These are phyloP conservation scores for Arctium minus DNA, from an alignment of 129 eudicot species.

Conservation along the genomic window DNA sequence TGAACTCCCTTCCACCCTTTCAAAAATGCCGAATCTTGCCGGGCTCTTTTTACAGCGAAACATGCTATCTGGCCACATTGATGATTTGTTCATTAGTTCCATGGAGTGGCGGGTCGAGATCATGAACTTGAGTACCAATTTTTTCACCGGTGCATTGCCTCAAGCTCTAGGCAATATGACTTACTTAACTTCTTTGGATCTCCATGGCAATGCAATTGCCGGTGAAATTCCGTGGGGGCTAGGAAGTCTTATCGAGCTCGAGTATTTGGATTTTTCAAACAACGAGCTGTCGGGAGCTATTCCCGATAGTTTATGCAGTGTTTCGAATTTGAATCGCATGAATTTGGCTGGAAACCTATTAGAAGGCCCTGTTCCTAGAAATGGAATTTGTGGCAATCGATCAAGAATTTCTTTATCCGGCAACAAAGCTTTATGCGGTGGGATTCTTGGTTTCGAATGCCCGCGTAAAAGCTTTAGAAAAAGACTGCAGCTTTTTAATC, in stretches of 20 bases:
- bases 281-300: slow-evolving; percentile 52
- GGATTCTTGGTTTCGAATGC: slow-evolving; percentile 45
- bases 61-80: slow-evolving; percentile 42
- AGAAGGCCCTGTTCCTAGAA: slow-evolving; percentile 63
- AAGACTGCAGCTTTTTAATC: slow-evolving; percentile 32
- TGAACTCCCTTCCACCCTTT: slow-evolving; percentile 49
- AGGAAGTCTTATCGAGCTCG: slow-evolving; percentile 51
- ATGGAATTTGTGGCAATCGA: slow-evolving; percentile 48
- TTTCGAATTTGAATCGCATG: slow-evolving; percentile 28
- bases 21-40: slow-evolving; percentile 58
- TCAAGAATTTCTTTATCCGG: slow-evolving; percentile 42
- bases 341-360: slow-evolving; percentile 50
- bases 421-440: slow-evolving; percentile 72
- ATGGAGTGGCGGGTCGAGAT: slow-evolving; percentile 49
- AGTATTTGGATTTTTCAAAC: slow-evolving; percentile 52
- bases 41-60: slow-evolving; percentile 65
- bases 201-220: slow-evolving; percentile 48
- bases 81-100: slow-evolving; percentile 30
- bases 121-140: slow-evolving; percentile 53
- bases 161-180: slow-evolving; percentile 53
- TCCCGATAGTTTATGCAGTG: slow-evolving; percentile 49
- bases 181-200: slow-evolving; percentile 56
- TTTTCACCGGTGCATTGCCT: slow-evolving; percentile 52
- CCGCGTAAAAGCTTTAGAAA: slow-evolving; percentile 32
- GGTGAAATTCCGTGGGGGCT: slow-evolving; percentile 59